Conservation (phyloP, 371 early-diverging fungal species). For the Haplosporangium sp. region DNA sequence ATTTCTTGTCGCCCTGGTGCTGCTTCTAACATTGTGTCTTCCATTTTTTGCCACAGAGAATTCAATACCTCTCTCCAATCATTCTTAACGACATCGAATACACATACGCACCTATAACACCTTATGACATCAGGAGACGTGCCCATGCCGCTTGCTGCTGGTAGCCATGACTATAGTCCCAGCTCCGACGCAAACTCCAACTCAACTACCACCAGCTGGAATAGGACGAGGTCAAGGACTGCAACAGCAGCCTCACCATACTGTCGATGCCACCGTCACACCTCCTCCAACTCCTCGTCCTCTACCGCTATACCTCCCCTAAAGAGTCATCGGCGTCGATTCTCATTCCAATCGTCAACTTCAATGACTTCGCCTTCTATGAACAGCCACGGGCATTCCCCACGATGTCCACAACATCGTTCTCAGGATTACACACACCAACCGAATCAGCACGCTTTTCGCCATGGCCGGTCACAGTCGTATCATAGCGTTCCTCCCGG, state of each 20-base stretch:
- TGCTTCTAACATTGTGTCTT: not conserved
- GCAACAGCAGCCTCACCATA: not conserved
- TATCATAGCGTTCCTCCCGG: conserved; percentile 2
- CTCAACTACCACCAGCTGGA: not conserved
- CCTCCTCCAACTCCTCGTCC: conserved; percentile 7
- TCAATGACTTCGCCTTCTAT: not conserved
- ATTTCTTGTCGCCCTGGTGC: not conserved
- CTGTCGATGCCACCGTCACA: conserved; percentile 11
- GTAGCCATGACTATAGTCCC: not conserved
- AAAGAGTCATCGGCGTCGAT: conserved; percentile 22
- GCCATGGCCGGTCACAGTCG: conserved; percentile 12
- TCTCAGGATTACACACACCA: not conserved
- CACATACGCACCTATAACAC: not conserved
- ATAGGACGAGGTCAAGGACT: conserved; percentile 5
- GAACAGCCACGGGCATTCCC: not conserved
- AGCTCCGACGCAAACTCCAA: not conserved
- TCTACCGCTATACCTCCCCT: not conserved
- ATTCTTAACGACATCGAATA: not conserved
- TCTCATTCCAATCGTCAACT: conserved; percentile 22
- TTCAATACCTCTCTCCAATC: no score
- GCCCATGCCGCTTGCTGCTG: conserved; percentile 8
- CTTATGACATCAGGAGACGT: conserved; percentile 9
- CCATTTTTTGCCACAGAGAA: not conserved
- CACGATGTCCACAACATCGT: not conserved
- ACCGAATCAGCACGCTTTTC: not conserved